Conservation (phyloP, 192 early-diverging fungal genomes). For the Oehlia diaphana region DNA sequence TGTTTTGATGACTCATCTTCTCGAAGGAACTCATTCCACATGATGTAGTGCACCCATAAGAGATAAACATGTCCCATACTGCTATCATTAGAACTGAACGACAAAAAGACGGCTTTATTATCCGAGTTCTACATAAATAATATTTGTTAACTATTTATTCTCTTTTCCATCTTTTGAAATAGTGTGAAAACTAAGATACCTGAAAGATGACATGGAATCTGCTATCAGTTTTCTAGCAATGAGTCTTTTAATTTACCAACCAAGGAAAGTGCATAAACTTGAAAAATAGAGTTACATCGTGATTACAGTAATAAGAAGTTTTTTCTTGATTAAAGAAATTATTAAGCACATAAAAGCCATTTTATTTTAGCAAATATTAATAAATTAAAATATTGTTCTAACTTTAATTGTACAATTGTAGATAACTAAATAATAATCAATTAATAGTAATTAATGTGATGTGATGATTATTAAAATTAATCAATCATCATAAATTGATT, state of each 20-base stretch:
- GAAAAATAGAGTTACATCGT: no score
- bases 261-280: not conserved
- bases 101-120: not conserved
- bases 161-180: not conserved
- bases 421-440: no score
- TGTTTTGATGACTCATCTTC: no score
- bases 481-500: slow-evolving; percentile 17
- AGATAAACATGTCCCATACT: not conserved
- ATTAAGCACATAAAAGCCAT: no score
- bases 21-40: not conserved
- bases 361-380: no score
- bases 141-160: not conserved
- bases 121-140: slow-evolving; percentile 15
- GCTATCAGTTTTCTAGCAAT: slow-evolving; percentile 24
- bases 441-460: no score
- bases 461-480: no score
- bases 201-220: slow-evolving; percentile 2
- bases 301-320: no score
- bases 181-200: not conserved
- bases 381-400: no score
- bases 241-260: slow-evolving; percentile 13
- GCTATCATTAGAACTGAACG: slow-evolving; percentile 10
- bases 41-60: not conserved
- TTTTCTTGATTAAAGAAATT: no score
- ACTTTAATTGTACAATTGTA: no score